A percentile compares a stretch with the other conserved stretches of the same genome.
phyloP scores from a whole-genome alignment of 1,284 basidiomycete species.

The Phylloporus sp. region DNA sequence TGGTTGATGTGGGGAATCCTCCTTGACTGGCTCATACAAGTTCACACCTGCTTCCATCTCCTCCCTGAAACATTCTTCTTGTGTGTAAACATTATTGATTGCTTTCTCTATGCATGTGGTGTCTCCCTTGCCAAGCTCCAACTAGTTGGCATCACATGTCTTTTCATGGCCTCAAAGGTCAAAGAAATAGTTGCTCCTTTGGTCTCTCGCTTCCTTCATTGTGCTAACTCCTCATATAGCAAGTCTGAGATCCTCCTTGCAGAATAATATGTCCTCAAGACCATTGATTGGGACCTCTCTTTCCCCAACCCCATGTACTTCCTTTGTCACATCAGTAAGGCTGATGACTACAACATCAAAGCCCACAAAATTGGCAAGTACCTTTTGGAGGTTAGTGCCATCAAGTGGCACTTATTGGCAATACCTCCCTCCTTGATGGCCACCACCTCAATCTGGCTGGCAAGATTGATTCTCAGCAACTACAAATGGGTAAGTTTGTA shows the following conservation, averaged over 20 bases:
- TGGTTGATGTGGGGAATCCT: constrained; percentile 96
- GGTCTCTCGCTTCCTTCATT: constrained; percentile 87
- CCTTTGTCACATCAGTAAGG: constrained; percentile 91
- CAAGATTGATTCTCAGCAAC: constrained; percentile 82
- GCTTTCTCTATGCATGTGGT: constrained; percentile 90
- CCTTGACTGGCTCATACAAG: constrained; percentile 97
- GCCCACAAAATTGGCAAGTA: constrained; percentile 93
- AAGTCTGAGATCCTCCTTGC: constrained; percentile 92
- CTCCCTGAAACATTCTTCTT: constrained; percentile 97
- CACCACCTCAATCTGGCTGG: constrained; percentile 92
- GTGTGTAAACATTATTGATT: constrained; percentile 94
- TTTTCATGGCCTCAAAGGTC: constrained; percentile 95
- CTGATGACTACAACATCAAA: constrained; percentile 94
- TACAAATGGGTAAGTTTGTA: constrained; percentile 80
- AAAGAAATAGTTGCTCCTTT: constrained; percentile 96
- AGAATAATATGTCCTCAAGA: constrained; percentile 92
- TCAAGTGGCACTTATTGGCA: constrained; percentile 87
- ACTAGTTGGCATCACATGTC: constrained; percentile 92
- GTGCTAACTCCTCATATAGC: constrained; percentile 88
- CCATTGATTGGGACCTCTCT: constrained; percentile 51
- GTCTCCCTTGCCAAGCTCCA: constrained; percentile 94
- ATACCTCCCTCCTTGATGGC: constrained; percentile 88
- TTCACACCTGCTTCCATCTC: constrained; percentile 92
- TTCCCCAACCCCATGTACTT: constrained; percentile 94
- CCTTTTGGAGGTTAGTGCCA: constrained; percentile 87